A percentile compares a stretch with the other conserved stretches of the same genome.
Evolutionary conservation across 2,329 filamentous ascomycete genomes (phyloP).

Genomic region (Paraconiothyrium brasiliense): DNA sequence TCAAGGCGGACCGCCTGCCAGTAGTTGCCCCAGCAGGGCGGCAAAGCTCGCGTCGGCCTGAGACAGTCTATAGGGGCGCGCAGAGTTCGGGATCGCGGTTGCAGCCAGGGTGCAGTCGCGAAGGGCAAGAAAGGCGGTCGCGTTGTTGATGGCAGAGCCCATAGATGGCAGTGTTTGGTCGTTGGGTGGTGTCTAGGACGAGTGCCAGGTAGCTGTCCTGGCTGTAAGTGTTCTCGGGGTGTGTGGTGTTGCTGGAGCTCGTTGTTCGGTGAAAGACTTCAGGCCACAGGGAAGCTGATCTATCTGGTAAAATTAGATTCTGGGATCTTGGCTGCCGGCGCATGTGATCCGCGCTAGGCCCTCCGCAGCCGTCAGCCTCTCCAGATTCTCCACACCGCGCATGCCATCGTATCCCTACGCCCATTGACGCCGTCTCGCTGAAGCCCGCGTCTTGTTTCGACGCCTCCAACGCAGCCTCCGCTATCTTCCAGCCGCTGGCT

Average conservation of each 20-base stretch:
- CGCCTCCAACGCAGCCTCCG: neutral
- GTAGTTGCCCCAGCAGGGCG: conserved; percentile 58
- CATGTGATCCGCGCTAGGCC: conserved; percentile 8
- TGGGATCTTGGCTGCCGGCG: neutral
- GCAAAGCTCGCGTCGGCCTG: conserved; percentile 58
- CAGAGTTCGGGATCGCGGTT: conserved; percentile 44
- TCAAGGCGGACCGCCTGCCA: conserved; percentile 62
- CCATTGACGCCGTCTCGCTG: neutral
- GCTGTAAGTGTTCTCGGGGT: conserved; percentile 29
- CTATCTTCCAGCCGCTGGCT: neutral
- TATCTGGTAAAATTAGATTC: conserved; percentile 10
- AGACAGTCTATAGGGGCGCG: conserved; percentile 49
- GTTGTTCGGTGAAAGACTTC: conserved; percentile 18
- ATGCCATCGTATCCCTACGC: neutral
- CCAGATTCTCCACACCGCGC: conserved; percentile 9
- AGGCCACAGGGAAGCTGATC: conserved; percentile 21
- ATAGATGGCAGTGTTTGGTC: conserved; percentile 51
- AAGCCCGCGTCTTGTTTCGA: neutral
- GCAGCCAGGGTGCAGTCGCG: conserved; percentile 46
- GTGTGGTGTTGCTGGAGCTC: conserved; percentile 28
- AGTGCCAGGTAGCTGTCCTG: conserved; percentile 45
- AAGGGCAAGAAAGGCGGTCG: conserved; percentile 41
- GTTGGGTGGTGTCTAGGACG: conserved; percentile 29
- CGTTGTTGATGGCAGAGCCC: conserved; percentile 53
- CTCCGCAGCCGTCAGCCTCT: conserved; percentile 1